Conservation (phyloP, 495 filamentous ascomycete species). For the Hypoxylon fragiforme region DNA sequence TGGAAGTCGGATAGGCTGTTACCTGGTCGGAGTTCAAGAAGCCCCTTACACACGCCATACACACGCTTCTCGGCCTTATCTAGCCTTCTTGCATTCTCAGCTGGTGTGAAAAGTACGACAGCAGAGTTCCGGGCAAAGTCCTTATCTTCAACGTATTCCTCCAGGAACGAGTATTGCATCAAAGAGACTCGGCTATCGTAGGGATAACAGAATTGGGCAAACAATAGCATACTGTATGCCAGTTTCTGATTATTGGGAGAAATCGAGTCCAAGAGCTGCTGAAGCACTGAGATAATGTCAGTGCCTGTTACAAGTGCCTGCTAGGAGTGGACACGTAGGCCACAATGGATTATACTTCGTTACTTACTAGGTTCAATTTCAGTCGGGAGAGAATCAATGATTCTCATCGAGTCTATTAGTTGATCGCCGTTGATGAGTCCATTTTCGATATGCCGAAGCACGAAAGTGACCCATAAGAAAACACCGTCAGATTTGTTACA, state of each 20-base stretch:
- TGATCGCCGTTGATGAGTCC: slow-evolving; percentile 27
- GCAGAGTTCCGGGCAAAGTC: slow-evolving; percentile 11
- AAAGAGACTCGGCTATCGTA: neutral
- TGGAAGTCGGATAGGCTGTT: too few relatives aligned
- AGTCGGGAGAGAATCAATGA: slow-evolving; percentile 17
- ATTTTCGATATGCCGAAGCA: slow-evolving; percentile 25
- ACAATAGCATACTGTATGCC: slow-evolving; percentile 20
- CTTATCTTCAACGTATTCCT: slow-evolving; percentile 22
- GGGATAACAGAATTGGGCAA: slow-evolving; percentile 1
- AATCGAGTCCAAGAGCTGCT: slow-evolving; percentile 20
- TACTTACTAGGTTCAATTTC: slow-evolving; percentile 24
- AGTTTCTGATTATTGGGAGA: slow-evolving; percentile 5
- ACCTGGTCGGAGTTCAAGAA: slow-evolving; percentile 19
- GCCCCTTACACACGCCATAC: slow-evolving; percentile 25
- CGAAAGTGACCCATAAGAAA: slow-evolving; percentile 41
- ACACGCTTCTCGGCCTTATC: slow-evolving; percentile 12
- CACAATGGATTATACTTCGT: neutral
- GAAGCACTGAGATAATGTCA: slow-evolving; percentile 7
- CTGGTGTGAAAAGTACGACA: neutral
- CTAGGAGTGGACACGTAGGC: too few relatives aligned
- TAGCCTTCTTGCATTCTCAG: slow-evolving; percentile 5
- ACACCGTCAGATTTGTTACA: slow-evolving; percentile 39
- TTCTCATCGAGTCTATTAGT: slow-evolving; percentile 17
- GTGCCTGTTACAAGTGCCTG: neutral
- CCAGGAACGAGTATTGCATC: slow-evolving; percentile 26